Evolutionary conservation across 2,329 filamentous ascomycete species (phyloP).

Genomic region (Penicillium polonicum): DNA sequence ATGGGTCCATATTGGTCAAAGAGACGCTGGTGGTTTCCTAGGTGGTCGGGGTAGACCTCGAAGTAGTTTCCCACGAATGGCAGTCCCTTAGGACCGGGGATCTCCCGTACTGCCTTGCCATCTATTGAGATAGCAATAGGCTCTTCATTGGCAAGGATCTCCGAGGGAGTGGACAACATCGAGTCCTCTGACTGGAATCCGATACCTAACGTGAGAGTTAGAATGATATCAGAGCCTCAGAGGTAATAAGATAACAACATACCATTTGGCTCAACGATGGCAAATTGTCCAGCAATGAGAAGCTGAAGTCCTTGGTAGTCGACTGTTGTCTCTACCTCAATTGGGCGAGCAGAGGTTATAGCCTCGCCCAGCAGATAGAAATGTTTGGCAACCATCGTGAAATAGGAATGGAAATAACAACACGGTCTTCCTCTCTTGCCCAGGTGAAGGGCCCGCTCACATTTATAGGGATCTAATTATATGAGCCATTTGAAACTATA

Average conservation of each 20-base stretch:
- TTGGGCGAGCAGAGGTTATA: conserved; percentile 19
- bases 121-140: conserved; percentile 30
- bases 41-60: conserved; percentile 57
- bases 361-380: conserved; percentile 25
- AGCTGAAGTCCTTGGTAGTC: conserved; percentile 22
- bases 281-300: conserved; percentile 31
- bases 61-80: conserved; percentile 54
- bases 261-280: conserved; percentile 34
- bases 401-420: neutral
- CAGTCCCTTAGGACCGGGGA: conserved; percentile 20
- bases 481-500: conserved; percentile 7
- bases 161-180: conserved; percentile 7
- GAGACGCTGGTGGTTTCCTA: conserved; percentile 57
- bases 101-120: conserved; percentile 30
- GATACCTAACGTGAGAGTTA: conserved; percentile 16
- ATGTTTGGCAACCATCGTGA: conserved; percentile 18
- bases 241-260: neutral
- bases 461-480: conserved; percentile 13
- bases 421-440: neutral
- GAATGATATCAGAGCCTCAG: neutral
- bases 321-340: conserved; percentile 23
- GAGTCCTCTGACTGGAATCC: conserved; percentile 21
- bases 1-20: conserved; percentile 55
- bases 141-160: conserved; percentile 12
- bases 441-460: neutral